Evolutionary conservation across 495 filamentous ascomycete genomes (phyloP).

Genomic region (Annulohypoxylon bovei): DNA sequence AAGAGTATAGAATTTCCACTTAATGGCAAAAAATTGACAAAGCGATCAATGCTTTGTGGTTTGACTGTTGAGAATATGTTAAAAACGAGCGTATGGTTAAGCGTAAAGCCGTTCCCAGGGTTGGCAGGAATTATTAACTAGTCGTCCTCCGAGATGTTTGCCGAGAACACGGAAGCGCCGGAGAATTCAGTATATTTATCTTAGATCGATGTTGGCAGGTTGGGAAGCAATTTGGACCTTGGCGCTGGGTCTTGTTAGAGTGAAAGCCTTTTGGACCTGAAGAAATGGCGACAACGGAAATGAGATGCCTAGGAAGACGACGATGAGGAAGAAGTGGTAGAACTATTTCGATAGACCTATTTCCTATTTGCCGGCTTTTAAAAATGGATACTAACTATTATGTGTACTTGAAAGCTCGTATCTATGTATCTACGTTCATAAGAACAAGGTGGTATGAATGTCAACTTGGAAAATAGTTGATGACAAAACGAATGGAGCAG

Average conservation of each 20-base stretch:
- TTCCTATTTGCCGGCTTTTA: background rate
- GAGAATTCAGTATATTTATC: conserved; percentile 29
- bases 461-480: conserved; percentile 16
- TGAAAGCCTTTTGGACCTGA: background rate
- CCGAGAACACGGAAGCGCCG: conserved; percentile 35
- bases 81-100: background rate
- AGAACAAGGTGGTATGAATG: conserved; percentile 15
- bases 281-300: conserved; percentile 1
- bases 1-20: conserved; percentile 7
- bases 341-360: background rate
- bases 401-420: background rate
- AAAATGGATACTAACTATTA: background rate
- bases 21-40: background rate
- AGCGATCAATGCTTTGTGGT: background rate
- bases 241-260: conserved; percentile 15
- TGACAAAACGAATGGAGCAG: conserved; percentile 34
- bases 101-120: background rate
- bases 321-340: background rate
- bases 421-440: conserved; percentile 30
- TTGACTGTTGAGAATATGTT: background rate
- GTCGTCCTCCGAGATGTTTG: conserved; percentile 3
- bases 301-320: background rate
- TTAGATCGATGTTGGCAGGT: conserved; percentile 1
- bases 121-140: conserved; percentile 10
- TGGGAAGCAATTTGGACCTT: conserved; percentile 2